A percentile compares a stretch with the other conserved stretches of the same genome.
Conservation (phyloP, 345 rosid genomes). For the Schrenkiella parvula region DNA sequence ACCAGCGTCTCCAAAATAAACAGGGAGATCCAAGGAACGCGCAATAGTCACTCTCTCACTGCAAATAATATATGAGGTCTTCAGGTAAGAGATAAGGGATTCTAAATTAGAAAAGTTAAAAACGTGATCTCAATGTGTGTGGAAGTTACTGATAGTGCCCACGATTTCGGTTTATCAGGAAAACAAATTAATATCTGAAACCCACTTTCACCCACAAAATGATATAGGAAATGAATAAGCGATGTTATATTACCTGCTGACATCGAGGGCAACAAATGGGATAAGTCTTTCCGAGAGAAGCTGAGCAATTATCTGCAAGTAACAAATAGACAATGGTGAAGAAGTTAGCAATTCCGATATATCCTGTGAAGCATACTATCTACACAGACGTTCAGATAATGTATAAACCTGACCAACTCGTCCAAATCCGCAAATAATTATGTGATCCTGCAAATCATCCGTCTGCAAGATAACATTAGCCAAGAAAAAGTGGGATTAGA, state of each 20-base stretch:
- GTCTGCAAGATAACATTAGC: constrained; percentile 54
- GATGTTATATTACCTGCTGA: constrained; percentile 61
- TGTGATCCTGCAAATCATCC: constrained; percentile 97
- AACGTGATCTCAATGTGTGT: background rate
- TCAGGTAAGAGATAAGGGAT: background rate
- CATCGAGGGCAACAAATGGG: constrained; percentile 98
- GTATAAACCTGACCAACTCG: constrained; percentile 90
- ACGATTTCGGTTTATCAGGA: background rate
- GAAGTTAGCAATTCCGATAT: background rate
- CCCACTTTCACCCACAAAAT: background rate
- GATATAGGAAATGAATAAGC: constrained; percentile 4
- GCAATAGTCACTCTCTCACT: constrained; percentile 96
- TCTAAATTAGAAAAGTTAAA: background rate
- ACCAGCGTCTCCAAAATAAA: constrained; percentile 97
- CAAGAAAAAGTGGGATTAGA: constrained; percentile 13
- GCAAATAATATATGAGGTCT: constrained; percentile 29
- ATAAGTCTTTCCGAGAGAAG: constrained; percentile 96
- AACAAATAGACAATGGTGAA: constrained; percentile 7
- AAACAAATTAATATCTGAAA: background rate
- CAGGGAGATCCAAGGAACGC: constrained; percentile 95
- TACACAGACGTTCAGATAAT: constrained; percentile 2
- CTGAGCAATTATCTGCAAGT: constrained; percentile 89
- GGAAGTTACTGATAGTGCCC: background rate
- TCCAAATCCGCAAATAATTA: constrained; percentile 93
- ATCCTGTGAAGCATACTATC: constrained; percentile 7